Evolutionary conservation across 768 basidiomycete genomes (phyloP).

Genomic region (Lactifluus volemus): DNA sequence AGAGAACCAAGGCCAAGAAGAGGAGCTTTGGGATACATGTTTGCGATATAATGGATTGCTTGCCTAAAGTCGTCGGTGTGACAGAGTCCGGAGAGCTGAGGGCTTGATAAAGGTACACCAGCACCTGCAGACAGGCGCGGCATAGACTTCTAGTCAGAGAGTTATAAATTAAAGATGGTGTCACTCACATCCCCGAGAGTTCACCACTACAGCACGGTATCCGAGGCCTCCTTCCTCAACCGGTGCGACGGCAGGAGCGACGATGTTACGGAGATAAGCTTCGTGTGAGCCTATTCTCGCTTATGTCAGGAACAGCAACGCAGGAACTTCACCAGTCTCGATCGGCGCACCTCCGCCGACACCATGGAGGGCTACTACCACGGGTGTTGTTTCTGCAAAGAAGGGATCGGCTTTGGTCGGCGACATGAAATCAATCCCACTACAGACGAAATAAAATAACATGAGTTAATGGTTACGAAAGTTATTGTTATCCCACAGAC

Average conservation of each 20-base stretch:
- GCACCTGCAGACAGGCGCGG: background rate
- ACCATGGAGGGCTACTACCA: conserved; percentile 47
- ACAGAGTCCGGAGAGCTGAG: conserved; percentile 76
- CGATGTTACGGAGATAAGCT: conserved; percentile 76
- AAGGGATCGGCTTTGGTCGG: conserved; percentile 21
- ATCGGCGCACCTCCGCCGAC: conserved; percentile 35
- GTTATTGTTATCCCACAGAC: conserved; percentile 31
- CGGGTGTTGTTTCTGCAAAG: conserved; percentile 34
- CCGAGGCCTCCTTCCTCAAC: conserved; percentile 76
- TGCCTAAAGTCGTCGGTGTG: conserved; percentile 64
- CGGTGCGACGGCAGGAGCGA: conserved; percentile 64
- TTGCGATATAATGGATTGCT: conserved; percentile 66
- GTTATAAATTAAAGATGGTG: background rate
- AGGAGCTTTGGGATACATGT: conserved; percentile 68
- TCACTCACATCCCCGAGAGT: conserved; percentile 80
- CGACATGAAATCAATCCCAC: conserved; percentile 58
- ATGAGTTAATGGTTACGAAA: background rate
- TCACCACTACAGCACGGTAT: conserved; percentile 83
- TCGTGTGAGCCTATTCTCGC: conserved; percentile 65
- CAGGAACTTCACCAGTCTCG: background rate
- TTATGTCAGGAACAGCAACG: conserved; percentile 4
- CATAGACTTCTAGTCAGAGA: conserved; percentile 43
- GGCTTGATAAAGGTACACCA: background rate
- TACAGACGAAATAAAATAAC: conserved; percentile 21
- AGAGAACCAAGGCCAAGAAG: conserved; percentile 77